Base-by-base conservation (phyloP, 2,329 filamentous ascomycete genomes). In the Colletotrichum somersetense region DNA sequence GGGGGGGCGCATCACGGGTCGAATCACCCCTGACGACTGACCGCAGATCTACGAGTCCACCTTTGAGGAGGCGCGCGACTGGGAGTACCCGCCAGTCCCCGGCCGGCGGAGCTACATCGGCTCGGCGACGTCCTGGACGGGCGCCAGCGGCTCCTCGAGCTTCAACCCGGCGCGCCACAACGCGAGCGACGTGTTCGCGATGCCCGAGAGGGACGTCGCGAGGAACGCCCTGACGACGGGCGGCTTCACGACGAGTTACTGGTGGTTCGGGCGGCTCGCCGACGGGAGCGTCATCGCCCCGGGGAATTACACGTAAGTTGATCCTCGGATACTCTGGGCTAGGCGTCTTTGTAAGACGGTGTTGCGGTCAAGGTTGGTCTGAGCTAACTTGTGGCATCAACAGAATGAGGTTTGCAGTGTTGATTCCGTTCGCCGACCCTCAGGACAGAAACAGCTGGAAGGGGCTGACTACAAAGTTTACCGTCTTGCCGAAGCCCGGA, bases 241-340 rank as follows among this genome's bases (percentile, higher is more conserved):
- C 5, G 78, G 79, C 1, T 79, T 78, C 38, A 72, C 67, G 61
- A 73, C 61, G 16, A 33, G 35, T 10, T 83, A 80, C 55, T 84
- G 80, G 77, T 85, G 83, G 83, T 83, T 85, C 26, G 83, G 83
- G 1, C 81, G 81, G 67, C 77, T 84, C 23, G 80, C 82, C 11
- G 82, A 84, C 64, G 83, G 83, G 1, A 80, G 79, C 2, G 78
- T 79, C 38, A 81, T 84, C 55, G 74, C 75, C 5, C 80, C 82
- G 2, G 83, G 83, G 0, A 80, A 81, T 23, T 85, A 85, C 67
- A 83, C 80, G 83, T 84, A 5, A 53, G 73, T 65, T 14, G 1
- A 7, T 2, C 0, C 23, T 5, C 7, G 20, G 26, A 8, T 16
- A 2, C 6, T 3, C 20, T 6, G 4, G 14, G 6, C 5, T 10